Base-by-base conservation (phyloP, 2,329 filamentous ascomycete genomes). In the Ophiocordyceps australis region DNA sequence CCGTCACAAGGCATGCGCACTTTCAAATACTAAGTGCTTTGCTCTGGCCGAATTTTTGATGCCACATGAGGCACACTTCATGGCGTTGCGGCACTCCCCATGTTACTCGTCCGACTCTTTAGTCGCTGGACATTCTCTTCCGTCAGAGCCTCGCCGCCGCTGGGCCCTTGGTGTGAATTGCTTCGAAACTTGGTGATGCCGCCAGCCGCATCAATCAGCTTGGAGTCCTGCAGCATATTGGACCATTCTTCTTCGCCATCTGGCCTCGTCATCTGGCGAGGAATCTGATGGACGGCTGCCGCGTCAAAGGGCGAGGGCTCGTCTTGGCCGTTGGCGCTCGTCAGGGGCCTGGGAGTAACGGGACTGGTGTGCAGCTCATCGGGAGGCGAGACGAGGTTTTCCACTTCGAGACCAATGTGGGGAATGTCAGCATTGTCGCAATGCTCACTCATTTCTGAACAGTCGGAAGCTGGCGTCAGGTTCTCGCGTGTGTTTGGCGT, bases 111-210 rank as follows among this genome's bases (percentile, higher is more conserved):
- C 28, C 56, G 49, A 29, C 43, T 45, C 29, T 51, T 50, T 23
- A 66, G 36, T 32, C 48, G 60, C 19, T 55, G 59, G 24, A 68
- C 45, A 34, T 68, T 68, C 37, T 62, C 62, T 32, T 63, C 56
- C 2, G 63, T 68, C 32, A 68, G 36, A 5, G 54, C 54, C 28
- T 64, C 57, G 4, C 53, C 52, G 7, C 37, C 29, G 9, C 46
- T 39, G 15, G 38, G 31, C 20, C 48, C 51, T 8, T 53, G 43
- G 16, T 48, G 47, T 7, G 46, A 47, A 17, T 40, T 47, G 11
- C 38, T 40, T n/a, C 46, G 35, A 23, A 45, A 43, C 15, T 34
- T 41, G 5, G 44, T 35, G 14, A 47, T 41, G 5, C 49, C 49
- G 5, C 56, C 55, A 1, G 55, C 57, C 3, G 57, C 56, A 23